Percentiles rank a stretch among this genome's conserved stretches.
These are phyloP conservation scores for Pyrenophora teres DNA, from an alignment of 2,329 filamentous ascomycete species.

Conservation along the genomic window DNA sequence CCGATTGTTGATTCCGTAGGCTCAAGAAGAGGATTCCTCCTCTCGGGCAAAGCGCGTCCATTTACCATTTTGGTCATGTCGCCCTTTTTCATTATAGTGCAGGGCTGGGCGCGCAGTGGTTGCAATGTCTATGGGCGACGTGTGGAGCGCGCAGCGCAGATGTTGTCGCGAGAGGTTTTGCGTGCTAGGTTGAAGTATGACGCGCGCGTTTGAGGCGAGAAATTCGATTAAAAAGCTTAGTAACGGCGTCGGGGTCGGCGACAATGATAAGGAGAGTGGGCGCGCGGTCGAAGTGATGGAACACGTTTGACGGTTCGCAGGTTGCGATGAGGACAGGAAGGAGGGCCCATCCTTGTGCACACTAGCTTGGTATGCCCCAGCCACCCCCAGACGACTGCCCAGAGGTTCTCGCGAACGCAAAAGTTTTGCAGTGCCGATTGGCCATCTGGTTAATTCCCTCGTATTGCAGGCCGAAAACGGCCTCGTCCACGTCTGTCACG, in stretches of 20 bases:
- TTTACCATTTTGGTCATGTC: slow-evolving; percentile 36
- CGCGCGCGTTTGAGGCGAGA: slow-evolving; percentile 18
- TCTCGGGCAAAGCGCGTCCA: slow-evolving; percentile 60
- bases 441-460: slow-evolving; percentile 7
- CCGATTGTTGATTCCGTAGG: slow-evolving; percentile 65
- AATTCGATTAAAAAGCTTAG: slow-evolving; percentile 12
- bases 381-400: slow-evolving; percentile 14
- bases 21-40: slow-evolving; percentile 68
- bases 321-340: slow-evolving; percentile 18
- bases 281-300: slow-evolving; percentile 26
- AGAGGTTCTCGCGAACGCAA: slow-evolving; percentile 8
- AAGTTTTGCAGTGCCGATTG: slow-evolving; percentile 19
- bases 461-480: slow-evolving; percentile 13
- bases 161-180: slow-evolving; percentile 17
- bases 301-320: slow-evolving; percentile 1
- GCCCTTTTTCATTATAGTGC: not conserved
- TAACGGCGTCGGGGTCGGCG: slow-evolving; percentile 10
- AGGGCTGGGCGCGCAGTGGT: slow-evolving; percentile 11
- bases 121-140: slow-evolving; percentile 18
- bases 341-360: slow-evolving; percentile 23
- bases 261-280: slow-evolving; percentile 1
- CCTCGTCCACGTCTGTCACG: not conserved
- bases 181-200: slow-evolving; percentile 15
- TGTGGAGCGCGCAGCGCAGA: slow-evolving; percentile 37
- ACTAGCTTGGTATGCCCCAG: slow-evolving; percentile 14